phyloP scores from a whole-genome alignment of 768 basidiomycete genomes.

The Pisolithus microcarpus region DNA sequence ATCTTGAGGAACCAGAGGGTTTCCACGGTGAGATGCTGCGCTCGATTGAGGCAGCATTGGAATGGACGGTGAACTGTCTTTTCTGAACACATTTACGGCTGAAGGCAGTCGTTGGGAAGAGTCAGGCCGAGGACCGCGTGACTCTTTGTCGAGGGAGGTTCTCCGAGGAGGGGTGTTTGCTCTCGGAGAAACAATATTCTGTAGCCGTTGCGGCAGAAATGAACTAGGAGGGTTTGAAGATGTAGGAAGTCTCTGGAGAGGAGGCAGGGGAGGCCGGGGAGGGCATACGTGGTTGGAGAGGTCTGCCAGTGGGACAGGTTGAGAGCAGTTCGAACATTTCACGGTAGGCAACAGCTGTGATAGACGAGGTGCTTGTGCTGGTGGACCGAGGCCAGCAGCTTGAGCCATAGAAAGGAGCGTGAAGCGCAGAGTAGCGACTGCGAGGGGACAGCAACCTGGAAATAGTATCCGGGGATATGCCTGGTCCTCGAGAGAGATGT shows the following conservation, averaged over 20 bases:
- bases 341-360: constrained; percentile 76
- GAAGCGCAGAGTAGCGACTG: not conserved
- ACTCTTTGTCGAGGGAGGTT: constrained; percentile 5
- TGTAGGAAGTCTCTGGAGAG: constrained; percentile 26
- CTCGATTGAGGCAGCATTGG: not conserved
- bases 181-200: constrained; percentile 33
- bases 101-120: constrained; percentile 22
- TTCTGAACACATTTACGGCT: constrained; percentile 11
- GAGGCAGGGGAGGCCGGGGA: constrained; percentile 39
- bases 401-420: constrained; percentile 24
- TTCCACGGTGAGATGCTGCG: not conserved
- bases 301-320: constrained; percentile 60
- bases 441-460: not conserved
- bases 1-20: constrained; percentile 1
- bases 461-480: no score
- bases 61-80: constrained; percentile 4
- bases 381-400: constrained; percentile 3
- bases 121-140: constrained; percentile 15
- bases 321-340: constrained; percentile 75
- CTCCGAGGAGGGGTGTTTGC: constrained; percentile 9
- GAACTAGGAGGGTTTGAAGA: constrained; percentile 37
- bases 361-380: constrained; percentile 16
- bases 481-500: constrained; percentile 5
- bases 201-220: constrained; percentile 45
- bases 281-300: constrained; percentile 77